A percentile compares a stretch with the other conserved stretches of the same genome.
These are phyloP conservation scores for Neurospora intermedia DNA, from an alignment of 495 filamentous ascomycete genomes.

Conservation along the genomic window DNA sequence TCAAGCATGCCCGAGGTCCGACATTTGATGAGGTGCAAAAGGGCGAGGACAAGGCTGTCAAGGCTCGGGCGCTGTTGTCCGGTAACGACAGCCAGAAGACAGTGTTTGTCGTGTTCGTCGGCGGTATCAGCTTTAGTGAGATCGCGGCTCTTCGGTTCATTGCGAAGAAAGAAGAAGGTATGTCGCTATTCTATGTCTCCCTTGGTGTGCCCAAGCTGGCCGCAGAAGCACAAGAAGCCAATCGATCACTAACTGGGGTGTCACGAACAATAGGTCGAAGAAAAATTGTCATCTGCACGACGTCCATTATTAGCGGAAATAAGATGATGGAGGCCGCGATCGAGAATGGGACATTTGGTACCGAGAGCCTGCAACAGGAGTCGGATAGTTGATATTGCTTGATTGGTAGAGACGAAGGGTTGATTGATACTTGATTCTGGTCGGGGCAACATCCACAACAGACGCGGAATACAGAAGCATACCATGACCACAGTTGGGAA, in stretches of 20 bases:
- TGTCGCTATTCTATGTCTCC: constrained; percentile 9
- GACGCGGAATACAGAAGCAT: not conserved
- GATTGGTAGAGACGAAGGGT: not conserved
- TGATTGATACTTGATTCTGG: not conserved
- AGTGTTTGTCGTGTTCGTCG: constrained; percentile 88
- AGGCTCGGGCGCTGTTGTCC: constrained; percentile 74
- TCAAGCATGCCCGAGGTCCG: constrained; percentile 72
- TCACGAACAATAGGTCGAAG: constrained; percentile 38
- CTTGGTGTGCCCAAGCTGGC: not conserved
- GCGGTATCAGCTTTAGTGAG: constrained; percentile 90
- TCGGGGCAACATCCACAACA: not conserved
- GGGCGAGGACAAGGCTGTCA: constrained; percentile 85
- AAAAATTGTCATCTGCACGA: constrained; percentile 86
- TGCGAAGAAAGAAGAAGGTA: constrained; percentile 72
- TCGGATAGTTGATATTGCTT: not conserved
- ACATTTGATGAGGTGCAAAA: constrained; percentile 91
- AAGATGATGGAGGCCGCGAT: constrained; percentile 82
- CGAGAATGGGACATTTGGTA: constrained; percentile 58
- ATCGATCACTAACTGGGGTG: constrained; percentile 6
- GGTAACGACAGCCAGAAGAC: constrained; percentile 66
- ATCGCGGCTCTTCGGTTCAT: constrained; percentile 91
- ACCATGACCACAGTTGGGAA: not conserved
- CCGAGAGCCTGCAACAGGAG: constrained; percentile 12
- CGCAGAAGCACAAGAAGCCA: not conserved
- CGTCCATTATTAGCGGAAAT: constrained; percentile 80